Conservation (phyloP, 2,329 filamentous ascomycete species). For the Fusarium multiceps region DNA sequence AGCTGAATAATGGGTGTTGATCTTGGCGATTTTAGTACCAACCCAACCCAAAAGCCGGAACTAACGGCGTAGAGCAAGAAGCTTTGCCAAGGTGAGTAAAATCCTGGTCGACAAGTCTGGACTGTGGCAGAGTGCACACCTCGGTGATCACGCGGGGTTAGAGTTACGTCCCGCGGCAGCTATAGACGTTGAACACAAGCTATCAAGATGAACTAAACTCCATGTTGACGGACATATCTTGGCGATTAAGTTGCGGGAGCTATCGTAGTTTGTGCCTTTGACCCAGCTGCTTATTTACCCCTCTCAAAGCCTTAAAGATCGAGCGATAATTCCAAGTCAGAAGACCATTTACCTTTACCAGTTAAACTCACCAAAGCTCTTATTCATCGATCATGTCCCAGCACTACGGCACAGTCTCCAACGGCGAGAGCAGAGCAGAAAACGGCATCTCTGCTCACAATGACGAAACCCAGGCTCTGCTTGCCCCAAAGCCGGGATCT, state of each 20-base stretch:
- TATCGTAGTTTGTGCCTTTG: not conserved
- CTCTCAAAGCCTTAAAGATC: not conserved
- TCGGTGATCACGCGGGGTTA: constrained; percentile 16
- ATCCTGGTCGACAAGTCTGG: not conserved
- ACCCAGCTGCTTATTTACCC: constrained; percentile 13
- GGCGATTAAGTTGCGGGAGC: constrained; percentile 1
- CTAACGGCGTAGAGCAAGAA: not conserved
- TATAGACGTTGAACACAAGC: not conserved
- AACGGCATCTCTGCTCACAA: constrained; percentile 7
- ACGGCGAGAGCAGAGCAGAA: constrained; percentile 10
- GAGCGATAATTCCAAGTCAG: not conserved
- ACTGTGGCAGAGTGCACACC: not conserved
- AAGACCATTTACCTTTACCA: not conserved
- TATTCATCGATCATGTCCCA: not conserved
- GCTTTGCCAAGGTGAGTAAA: not conserved
- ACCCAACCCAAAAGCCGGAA: not conserved
- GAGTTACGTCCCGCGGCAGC: not conserved
- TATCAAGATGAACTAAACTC: not conserved
- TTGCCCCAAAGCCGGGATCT: constrained; percentile 29
- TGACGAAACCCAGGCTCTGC: constrained; percentile 31
- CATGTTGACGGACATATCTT: not conserved
- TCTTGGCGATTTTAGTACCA: not conserved
- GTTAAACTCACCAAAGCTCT: not conserved
- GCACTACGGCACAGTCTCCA: constrained; percentile 35
- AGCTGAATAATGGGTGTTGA: not conserved